These are phyloP conservation scores for Albophoma yamanashiensis DNA, from an alignment of 2,329 filamentous ascomycete species.

Conservation along the genomic window DNA sequence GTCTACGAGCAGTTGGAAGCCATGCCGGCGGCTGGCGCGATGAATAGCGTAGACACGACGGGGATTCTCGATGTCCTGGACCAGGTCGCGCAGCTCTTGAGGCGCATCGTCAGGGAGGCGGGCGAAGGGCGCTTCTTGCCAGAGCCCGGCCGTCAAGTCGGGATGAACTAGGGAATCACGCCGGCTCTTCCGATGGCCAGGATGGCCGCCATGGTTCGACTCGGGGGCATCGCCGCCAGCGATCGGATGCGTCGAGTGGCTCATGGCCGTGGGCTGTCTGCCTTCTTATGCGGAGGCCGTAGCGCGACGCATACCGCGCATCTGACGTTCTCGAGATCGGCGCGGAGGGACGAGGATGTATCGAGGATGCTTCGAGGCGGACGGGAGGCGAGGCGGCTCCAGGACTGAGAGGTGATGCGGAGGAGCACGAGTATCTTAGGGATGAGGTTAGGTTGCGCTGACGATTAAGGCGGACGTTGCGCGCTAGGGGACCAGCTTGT, in stretches of 20 bases:
- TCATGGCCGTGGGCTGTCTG: conserved; percentile 6
- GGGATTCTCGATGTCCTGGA: conserved; percentile 51
- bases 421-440: background rate
- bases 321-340: background rate
- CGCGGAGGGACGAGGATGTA: background rate
- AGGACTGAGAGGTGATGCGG: background rate
- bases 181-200: conserved; percentile 1
- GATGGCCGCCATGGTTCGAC: background rate
- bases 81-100: conserved; percentile 40
- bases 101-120: conserved; percentile 51
- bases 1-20: conserved; percentile 57
- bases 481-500: background rate
- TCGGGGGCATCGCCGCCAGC: conserved; percentile 3
- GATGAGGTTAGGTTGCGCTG: background rate
- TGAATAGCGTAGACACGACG: conserved; percentile 50
- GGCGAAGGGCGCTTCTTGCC: conserved; percentile 50
- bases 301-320: conserved; percentile 1
- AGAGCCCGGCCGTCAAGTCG: conserved; percentile 46
- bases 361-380: background rate
- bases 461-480: background rate
- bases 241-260: conserved; percentile 6
- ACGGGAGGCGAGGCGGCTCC: background rate
- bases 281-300: background rate
- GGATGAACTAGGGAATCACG: conserved; percentile 20
- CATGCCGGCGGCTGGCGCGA: conserved; percentile 48